A percentile compares a stretch with the other conserved stretches of the same genome.
These are phyloP conservation scores for Stephania yunnanensis DNA, from an alignment of 164 flowering plant genomes.

Conservation along the genomic window DNA sequence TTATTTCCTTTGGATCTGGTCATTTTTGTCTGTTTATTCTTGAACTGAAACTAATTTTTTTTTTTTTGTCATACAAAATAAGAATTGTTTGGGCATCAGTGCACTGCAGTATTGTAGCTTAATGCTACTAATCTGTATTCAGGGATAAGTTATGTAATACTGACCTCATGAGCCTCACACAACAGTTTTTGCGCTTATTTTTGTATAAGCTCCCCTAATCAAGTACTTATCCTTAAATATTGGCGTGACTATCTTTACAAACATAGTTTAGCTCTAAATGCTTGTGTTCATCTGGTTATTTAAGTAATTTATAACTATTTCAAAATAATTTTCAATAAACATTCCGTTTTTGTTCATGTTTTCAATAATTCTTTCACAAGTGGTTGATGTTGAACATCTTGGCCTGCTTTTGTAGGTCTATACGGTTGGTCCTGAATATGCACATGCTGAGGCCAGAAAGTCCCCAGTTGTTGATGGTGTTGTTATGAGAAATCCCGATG, in stretches of 20 bases:
- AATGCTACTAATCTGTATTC: too few relatives aligned
- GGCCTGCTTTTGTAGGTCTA: conserved; percentile 61
- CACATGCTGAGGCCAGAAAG: conserved; percentile 99
- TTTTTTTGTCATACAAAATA: too few relatives aligned
- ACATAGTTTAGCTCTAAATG: not conserved
- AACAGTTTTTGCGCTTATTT: too few relatives aligned
- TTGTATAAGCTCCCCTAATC: too few relatives aligned
- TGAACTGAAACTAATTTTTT: too few relatives aligned
- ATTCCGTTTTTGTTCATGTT: not conserved
- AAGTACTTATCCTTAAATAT: too few relatives aligned
- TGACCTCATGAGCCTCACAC: too few relatives aligned
- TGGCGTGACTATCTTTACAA: not conserved
- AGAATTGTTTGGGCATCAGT: too few relatives aligned
- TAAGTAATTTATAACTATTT: not conserved
- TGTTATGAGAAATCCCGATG: conserved; percentile 98
- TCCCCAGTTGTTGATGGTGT: conserved; percentile 99
- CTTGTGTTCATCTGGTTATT: not conserved
- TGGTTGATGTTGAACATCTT: conserved; percentile 3
- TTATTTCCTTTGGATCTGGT: not conserved
- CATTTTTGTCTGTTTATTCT: too few relatives aligned
- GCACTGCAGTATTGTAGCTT: too few relatives aligned
- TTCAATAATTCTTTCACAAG: not conserved
- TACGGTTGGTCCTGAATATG: conserved; percentile 99
- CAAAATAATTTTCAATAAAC: not conserved
- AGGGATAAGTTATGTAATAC: too few relatives aligned